Evolutionary conservation across 768 basidiomycete genomes (phyloP).

Genomic region (Pulveroboletus frians): DNA sequence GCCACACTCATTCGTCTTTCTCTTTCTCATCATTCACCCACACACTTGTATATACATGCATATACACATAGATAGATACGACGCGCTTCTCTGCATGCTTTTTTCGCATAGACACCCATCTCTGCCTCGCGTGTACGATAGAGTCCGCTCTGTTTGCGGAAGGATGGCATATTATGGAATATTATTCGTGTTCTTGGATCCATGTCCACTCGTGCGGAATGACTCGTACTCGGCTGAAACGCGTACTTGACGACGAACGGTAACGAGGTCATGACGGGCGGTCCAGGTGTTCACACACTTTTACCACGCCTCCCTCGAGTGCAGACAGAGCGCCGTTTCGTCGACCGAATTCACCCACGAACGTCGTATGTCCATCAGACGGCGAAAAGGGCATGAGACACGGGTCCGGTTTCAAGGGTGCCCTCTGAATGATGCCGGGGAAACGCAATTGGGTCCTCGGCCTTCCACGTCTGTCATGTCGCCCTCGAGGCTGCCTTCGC

Average conservation of each 20-base stretch:
- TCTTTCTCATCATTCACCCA: slow-evolving; percentile 13
- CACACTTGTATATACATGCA: slow-evolving; percentile 35
- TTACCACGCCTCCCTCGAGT: not conserved
- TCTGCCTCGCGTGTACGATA: slow-evolving; percentile 27
- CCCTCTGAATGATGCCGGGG: not conserved
- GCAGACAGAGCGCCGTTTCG: not conserved
- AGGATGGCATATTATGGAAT: slow-evolving; percentile 34
- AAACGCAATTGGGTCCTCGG: too few relatives aligned
- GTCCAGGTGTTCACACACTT: slow-evolving; percentile 2
- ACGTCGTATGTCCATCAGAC: slow-evolving; percentile 8
- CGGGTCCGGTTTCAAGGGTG: not conserved
- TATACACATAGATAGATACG: slow-evolving; percentile 35
- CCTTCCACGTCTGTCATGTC: too few relatives aligned
- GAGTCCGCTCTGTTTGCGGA: slow-evolving; percentile 19
- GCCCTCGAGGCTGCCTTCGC: slow-evolving; percentile 9
- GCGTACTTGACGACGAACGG: slow-evolving; percentile 11
- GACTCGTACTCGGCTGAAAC: slow-evolving; percentile 5
- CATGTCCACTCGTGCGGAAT: not conserved
- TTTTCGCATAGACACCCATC: slow-evolving; percentile 27
- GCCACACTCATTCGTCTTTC: slow-evolving; percentile 24
- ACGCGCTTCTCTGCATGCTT: slow-evolving; percentile 20
- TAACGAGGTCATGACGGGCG: slow-evolving; percentile 10
- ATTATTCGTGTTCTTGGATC: slow-evolving; percentile 27
- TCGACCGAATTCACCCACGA: slow-evolving; percentile 3
- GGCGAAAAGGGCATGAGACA: slow-evolving; percentile 1